phyloP scores from a whole-genome alignment of 352 stramenopile genomes.

The Pythium guiyangense region DNA sequence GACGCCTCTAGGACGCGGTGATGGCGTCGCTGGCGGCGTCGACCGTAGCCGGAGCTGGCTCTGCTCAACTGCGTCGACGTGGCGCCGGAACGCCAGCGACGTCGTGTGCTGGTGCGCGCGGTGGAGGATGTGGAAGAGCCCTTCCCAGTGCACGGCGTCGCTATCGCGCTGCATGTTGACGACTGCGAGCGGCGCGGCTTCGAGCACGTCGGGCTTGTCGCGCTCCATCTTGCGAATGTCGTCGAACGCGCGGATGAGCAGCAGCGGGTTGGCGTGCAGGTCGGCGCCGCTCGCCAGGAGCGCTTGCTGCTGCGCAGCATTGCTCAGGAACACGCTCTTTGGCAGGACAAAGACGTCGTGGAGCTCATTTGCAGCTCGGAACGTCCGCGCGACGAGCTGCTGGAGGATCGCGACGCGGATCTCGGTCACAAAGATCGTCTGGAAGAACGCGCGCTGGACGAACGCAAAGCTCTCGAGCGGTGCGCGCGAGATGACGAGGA shows the following conservation, averaged over 20 bases:
- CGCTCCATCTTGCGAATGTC: constrained; percentile 30
- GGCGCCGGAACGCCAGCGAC: constrained; percentile 13
- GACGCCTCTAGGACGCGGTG: neutral
- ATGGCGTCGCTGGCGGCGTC: neutral
- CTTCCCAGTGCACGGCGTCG: constrained; percentile 29
- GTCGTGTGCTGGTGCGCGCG: constrained; percentile 20
- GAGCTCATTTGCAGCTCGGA: constrained; percentile 1
- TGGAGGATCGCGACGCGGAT: constrained; percentile 15
- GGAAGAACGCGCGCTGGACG: constrained; percentile 26
- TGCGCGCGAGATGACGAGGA: constrained; percentile 17
- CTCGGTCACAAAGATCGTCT: constrained; percentile 11
- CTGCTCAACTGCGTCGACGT: neutral
- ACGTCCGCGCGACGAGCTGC: constrained; percentile 8
- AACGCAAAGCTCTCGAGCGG: constrained; percentile 33
- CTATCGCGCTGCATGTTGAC: constrained; percentile 28
- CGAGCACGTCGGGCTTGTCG: constrained; percentile 28
- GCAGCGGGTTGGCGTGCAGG: constrained; percentile 10
- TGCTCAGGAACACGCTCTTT: constrained; percentile 7
- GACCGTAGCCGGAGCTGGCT: neutral
- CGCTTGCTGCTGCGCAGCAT: neutral
- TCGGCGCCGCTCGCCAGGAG: neutral
- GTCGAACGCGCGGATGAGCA: constrained; percentile 25
- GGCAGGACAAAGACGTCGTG: constrained; percentile 8
- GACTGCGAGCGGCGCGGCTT: constrained; percentile 33
- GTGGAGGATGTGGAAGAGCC: constrained; percentile 42